A percentile compares a stretch with the other conserved stretches of the same genome.
phyloP scores from a whole-genome alignment of 75 land plant species.

The Picea glauca region DNA sequence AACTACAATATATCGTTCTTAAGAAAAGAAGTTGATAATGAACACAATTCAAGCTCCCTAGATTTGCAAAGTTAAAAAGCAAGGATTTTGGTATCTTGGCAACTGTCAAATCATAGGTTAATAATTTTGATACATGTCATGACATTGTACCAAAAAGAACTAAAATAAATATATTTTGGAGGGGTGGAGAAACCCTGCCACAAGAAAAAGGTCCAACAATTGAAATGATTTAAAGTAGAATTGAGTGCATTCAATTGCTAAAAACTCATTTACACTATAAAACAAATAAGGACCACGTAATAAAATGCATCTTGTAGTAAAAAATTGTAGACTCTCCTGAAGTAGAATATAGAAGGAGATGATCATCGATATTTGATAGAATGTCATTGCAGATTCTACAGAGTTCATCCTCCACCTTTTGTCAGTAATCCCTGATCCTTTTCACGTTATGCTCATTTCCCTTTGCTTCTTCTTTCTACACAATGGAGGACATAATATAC shows the following conservation, averaged over 20 bases:
- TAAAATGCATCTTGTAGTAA: slow-evolving; percentile 75
- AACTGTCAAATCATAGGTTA: background rate
- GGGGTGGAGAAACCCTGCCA: background rate
- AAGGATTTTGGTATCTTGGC: background rate
- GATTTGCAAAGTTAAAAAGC: background rate
- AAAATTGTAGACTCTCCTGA: slow-evolving; percentile 87
- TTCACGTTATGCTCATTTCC: slow-evolving; percentile 87
- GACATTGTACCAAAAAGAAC: background rate
- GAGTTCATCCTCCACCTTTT: slow-evolving; percentile 88
- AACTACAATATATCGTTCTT: background rate
- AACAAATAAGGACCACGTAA: background rate
- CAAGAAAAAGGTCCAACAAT: background rate
- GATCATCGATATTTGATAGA: slow-evolving; percentile 73
- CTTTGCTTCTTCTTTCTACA: slow-evolving; percentile 88
- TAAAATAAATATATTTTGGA: background rate
- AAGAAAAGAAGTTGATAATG: background rate
- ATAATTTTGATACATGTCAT: background rate
- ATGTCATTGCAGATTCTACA: slow-evolving; percentile 81
- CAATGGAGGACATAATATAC: slow-evolving; percentile 83
- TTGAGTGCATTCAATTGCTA: too few species aligned
- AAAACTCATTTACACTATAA: background rate
- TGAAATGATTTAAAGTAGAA: background rate
- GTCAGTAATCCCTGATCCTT: slow-evolving; percentile 67
- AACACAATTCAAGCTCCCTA: background rate
- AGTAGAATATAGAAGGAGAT: slow-evolving; percentile 68